phyloP scores from a whole-genome alignment of 345 rosid species.

The Noccaea bulbosa region DNA sequence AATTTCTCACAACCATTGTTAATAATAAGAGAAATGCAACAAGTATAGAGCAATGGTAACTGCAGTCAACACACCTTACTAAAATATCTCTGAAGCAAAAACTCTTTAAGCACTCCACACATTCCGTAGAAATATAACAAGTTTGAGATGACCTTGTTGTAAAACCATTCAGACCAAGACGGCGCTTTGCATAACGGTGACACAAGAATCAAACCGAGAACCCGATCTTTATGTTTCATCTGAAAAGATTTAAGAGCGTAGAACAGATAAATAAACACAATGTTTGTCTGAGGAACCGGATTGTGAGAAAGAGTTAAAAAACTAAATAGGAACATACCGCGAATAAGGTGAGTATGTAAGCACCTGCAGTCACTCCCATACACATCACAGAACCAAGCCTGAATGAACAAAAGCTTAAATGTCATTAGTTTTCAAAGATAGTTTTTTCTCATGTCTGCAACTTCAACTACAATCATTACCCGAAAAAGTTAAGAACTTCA shows the following conservation, averaged over 20 bases:
- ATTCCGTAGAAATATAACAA: conserved; percentile 86
- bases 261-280: conserved; percentile 15
- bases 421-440: not conserved
- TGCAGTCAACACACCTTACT: conserved; percentile 69
- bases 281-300: conserved; percentile 2
- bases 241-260: conserved; percentile 45
- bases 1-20: conserved; percentile 1
- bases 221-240: conserved; percentile 91
- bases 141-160: conserved; percentile 77
- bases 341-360: conserved; percentile 82
- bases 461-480: conserved; percentile 52
- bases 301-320: conserved; percentile 2
- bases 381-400: conserved; percentile 96
- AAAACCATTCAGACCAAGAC: conserved; percentile 95
- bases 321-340: conserved; percentile 59
- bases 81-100: conserved; percentile 84
- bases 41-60: not conserved
- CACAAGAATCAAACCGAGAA: conserved; percentile 85
- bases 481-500: conserved; percentile 84
- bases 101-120: conserved; percentile 83
- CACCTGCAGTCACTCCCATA: conserved; percentile 97
- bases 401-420: conserved; percentile 44
- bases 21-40: conserved; percentile 4
- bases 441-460: not conserved
- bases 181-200: conserved; percentile 94